These are phyloP conservation scores for Pyrus pyrifolia DNA, from an alignment of 306 rosid species.

Conservation along the genomic window DNA sequence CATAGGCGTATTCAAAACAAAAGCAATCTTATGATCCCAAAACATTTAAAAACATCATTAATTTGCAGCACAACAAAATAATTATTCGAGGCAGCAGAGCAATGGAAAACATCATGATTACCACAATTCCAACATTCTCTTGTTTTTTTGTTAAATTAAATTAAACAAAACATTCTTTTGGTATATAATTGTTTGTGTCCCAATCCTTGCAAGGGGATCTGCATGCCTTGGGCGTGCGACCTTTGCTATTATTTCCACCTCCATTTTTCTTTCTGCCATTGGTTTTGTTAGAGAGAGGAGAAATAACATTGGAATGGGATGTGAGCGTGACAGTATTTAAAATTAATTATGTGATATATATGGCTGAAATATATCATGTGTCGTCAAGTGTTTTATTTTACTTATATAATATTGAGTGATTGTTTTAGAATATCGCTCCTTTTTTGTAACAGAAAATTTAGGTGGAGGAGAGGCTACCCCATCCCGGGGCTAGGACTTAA, in stretches of 20 bases:
- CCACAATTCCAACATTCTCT: slow-evolving; percentile 29
- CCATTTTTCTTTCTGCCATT: background rate
- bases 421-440: background rate
- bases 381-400: too few relatives aligned
- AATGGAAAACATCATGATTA: slow-evolving; percentile 60
- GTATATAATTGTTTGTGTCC: slow-evolving; percentile 14
- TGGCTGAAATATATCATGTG: too few relatives aligned
- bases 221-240: slow-evolving; percentile 46
- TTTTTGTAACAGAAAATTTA: too few relatives aligned
- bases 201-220: slow-evolving; percentile 7
- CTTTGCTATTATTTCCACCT: slow-evolving; percentile 28
- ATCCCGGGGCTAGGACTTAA: too few relatives aligned
- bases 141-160: background rate
- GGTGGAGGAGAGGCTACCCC: too few relatives aligned
- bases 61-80: slow-evolving; percentile 58
- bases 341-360: too few relatives aligned
- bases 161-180: slow-evolving; percentile 6
- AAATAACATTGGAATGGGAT: background rate
- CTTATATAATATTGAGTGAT: too few relatives aligned
- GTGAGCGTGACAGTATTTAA: background rate
- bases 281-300: background rate
- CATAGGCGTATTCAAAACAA: slow-evolving; percentile 42
- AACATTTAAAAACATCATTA: slow-evolving; percentile 27
- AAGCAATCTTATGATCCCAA: slow-evolving; percentile 40
- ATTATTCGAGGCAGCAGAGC: slow-evolving; percentile 43